A percentile compares a stretch with the other conserved stretches of the same genome.
phyloP scores from a whole-genome alignment of 768 basidiomycete species.

The Phlegmacium glaucopus region DNA sequence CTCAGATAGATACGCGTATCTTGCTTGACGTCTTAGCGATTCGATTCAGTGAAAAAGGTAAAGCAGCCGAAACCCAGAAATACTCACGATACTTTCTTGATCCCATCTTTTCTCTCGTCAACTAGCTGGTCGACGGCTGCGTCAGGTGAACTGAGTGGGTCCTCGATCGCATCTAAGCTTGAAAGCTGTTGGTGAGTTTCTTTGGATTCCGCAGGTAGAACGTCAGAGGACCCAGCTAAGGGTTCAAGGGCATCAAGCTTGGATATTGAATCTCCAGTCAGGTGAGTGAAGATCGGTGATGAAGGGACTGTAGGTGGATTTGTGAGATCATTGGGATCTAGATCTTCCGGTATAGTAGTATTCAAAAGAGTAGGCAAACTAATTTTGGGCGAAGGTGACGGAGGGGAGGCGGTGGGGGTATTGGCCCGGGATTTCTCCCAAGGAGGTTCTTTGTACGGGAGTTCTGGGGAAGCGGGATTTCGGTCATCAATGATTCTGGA shows the following conservation, averaged over 20 bases:
- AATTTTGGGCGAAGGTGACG: background rate
- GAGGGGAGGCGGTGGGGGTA: slow-evolving; percentile 33
- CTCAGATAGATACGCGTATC: slow-evolving; percentile 77
- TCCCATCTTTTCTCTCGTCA: slow-evolving; percentile 29
- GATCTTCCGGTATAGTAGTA: slow-evolving; percentile 3
- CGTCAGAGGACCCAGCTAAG: background rate
- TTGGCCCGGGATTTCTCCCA: slow-evolving; percentile 55
- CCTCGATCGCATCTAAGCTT: slow-evolving; percentile 4
- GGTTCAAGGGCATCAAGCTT: slow-evolving; percentile 24
- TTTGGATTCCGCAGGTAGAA: slow-evolving; percentile 4
- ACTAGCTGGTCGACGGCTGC: slow-evolving; percentile 16
- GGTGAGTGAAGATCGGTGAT: slow-evolving; percentile 9
- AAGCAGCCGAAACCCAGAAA: background rate
- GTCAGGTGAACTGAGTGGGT: slow-evolving; percentile 13
- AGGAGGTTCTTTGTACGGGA: slow-evolving; percentile 43
- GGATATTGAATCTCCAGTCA: slow-evolving; percentile 4
- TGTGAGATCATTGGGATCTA: slow-evolving; percentile 15
- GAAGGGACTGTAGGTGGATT: slow-evolving; percentile 13
- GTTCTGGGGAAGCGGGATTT: slow-evolving; percentile 73
- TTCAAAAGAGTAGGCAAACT: background rate
- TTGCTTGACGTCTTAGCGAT: slow-evolving; percentile 44
- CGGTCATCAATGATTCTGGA: slow-evolving; percentile 39
- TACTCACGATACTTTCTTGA: slow-evolving; percentile 54
- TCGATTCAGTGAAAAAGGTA: slow-evolving; percentile 1
- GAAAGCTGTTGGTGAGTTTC: slow-evolving; percentile 5